These are phyloP conservation scores for Leccinum uliginosum DNA, from an alignment of 768 basidiomycete species.

Conservation along the genomic window DNA sequence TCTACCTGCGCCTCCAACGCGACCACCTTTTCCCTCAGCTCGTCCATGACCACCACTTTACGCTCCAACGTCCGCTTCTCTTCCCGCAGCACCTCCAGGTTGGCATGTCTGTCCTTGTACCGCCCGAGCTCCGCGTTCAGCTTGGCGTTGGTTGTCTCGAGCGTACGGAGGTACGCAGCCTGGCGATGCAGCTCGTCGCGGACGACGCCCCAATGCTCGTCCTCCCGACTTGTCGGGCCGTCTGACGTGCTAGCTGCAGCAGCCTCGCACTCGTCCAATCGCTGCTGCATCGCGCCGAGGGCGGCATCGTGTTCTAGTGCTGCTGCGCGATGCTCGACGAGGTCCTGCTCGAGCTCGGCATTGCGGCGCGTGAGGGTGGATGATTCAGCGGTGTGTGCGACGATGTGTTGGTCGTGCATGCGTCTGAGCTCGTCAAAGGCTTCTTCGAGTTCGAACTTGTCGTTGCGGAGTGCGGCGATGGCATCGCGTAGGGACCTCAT, in stretches of 20 bases:
- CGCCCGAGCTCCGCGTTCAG: conserved; percentile 49
- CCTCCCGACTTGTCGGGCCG: conserved; percentile 34
- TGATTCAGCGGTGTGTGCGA: conserved; percentile 49
- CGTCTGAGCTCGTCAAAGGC: conserved; percentile 45
- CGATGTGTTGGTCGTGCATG: conserved; percentile 44
- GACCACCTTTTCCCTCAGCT: conserved; percentile 51
- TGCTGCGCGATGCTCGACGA: conserved; percentile 37
- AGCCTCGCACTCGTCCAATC: conserved; percentile 42
- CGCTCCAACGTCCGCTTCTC: conserved; percentile 64
- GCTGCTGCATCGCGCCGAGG: conserved; percentile 42
- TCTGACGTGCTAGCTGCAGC: conserved; percentile 14
- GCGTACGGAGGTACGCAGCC: conserved; percentile 50
- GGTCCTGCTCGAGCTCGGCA: conserved; percentile 45
- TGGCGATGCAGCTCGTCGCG: conserved; percentile 68
- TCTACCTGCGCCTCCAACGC: conserved; percentile 63
- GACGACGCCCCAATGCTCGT: conserved; percentile 59
- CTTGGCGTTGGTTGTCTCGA: conserved; percentile 58
- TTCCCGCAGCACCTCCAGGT: conserved; percentile 67
- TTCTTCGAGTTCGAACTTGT: conserved; percentile 60
- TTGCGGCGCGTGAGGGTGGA: conserved; percentile 44
- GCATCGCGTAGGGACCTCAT: conserved; percentile 47
- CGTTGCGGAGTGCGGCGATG: conserved; percentile 48
- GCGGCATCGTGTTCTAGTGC: conserved; percentile 39
- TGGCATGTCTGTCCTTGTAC: conserved; percentile 53
- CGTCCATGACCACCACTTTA: conserved; percentile 47